A percentile compares a stretch with the other conserved stretches of the same genome.
phyloP scores from a whole-genome alignment of 2,329 filamentous ascomycete species.

The Venturia oleaginea region DNA sequence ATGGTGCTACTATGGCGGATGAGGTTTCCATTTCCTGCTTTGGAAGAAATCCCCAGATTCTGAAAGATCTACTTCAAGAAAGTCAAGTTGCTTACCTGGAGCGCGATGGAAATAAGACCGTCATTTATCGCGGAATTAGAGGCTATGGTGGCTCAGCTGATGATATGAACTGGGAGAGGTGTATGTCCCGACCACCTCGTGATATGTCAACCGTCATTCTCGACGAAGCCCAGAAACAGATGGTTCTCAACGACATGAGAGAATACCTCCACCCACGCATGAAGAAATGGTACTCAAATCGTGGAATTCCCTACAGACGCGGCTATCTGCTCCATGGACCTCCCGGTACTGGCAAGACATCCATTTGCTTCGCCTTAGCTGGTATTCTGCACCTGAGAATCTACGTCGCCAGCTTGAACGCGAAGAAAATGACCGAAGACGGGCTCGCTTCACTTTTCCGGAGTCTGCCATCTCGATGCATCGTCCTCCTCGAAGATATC shows the following conservation, averaged over 20 bases:
- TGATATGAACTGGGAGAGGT: slow-evolving; percentile 6
- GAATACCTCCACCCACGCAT: slow-evolving; percentile 53
- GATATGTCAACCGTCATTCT: slow-evolving; percentile 10
- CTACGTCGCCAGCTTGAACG: slow-evolving; percentile 35
- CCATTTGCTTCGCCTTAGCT: slow-evolving; percentile 42
- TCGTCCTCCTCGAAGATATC: slow-evolving; percentile 69
- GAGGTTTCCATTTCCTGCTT: slow-evolving; percentile 9
- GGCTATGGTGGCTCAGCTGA: slow-evolving; percentile 5
- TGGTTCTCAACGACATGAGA: slow-evolving; percentile 11
- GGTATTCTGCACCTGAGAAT: slow-evolving; percentile 37
- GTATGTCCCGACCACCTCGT: slow-evolving; percentile 2
- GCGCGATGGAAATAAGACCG: slow-evolving; percentile 10
- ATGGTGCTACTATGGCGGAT: slow-evolving; percentile 3
- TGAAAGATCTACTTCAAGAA: slow-evolving; percentile 11
- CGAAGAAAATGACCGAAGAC: slow-evolving; percentile 42
- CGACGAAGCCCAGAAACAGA: slow-evolving; percentile 7
- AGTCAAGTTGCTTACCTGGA: slow-evolving; percentile 6
- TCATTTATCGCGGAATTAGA: slow-evolving; percentile 7
- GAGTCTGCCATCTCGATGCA: slow-evolving; percentile 58
- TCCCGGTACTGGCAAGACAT: slow-evolving; percentile 68
- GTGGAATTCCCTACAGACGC: slow-evolving; percentile 77
- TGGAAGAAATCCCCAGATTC: slow-evolving; percentile 8
- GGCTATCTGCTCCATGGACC: slow-evolving; percentile 76
- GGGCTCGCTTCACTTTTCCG: slow-evolving; percentile 58
- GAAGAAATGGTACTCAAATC: slow-evolving; percentile 69